phyloP scores from a whole-genome alignment of 75 land plant genomes.

The Pinus tabuliformis region DNA sequence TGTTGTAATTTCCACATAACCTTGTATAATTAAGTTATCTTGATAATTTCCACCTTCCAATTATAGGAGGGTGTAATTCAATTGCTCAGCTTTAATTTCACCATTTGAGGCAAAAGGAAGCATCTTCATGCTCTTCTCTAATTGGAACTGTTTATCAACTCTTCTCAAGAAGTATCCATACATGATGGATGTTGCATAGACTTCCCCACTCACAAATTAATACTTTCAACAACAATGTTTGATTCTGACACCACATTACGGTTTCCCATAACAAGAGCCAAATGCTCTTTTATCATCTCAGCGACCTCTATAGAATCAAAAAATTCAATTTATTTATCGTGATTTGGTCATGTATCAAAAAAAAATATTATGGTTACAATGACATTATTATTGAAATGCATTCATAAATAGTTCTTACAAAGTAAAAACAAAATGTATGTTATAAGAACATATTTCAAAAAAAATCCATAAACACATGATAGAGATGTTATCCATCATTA shows the following conservation, averaged over 20 bases:
- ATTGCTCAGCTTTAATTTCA: constrained; percentile 14
- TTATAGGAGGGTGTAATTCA: constrained; percentile 13
- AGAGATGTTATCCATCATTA: too few relatives aligned
- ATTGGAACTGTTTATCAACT: too few relatives aligned
- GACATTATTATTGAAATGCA: too few relatives aligned
- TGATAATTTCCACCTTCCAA: constrained; percentile 4
- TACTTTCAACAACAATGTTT: constrained; percentile 39
- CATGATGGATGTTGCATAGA: too few relatives aligned
- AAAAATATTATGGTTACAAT: too few relatives aligned
- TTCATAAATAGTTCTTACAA: too few relatives aligned
- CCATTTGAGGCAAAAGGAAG: constrained; percentile 67
- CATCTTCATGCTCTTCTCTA: too few relatives aligned
- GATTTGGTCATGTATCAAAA: constrained; percentile 47
- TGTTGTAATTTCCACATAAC: constrained; percentile 6
- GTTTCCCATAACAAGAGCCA: constrained; percentile 54
- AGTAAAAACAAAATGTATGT: too few relatives aligned
- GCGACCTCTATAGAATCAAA: constrained; percentile 67
- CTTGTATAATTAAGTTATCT: constrained; percentile 32
- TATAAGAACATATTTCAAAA: too few relatives aligned
- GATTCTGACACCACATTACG: constrained; percentile 17
- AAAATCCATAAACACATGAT: too few relatives aligned
- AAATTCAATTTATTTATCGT: constrained; percentile 40
- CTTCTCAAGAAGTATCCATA: too few relatives aligned
- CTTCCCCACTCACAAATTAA: constrained; percentile 76
- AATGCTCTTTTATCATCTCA: constrained; percentile 70